Base-by-base conservation (phyloP, 768 basidiomycete species). In the Collybia sordida region DNA sequence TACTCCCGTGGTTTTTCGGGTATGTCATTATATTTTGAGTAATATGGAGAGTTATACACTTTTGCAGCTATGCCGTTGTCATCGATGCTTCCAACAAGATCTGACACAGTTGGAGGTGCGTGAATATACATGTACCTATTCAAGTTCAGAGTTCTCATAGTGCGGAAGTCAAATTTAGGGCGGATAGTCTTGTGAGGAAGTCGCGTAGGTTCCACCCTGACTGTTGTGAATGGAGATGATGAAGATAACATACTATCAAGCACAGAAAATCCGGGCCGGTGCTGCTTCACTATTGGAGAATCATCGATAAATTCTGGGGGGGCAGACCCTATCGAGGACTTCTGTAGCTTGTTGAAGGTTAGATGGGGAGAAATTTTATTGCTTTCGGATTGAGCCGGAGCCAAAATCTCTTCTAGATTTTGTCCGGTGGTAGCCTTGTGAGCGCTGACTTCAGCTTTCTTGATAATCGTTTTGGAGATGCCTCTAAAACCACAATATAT, bases 11-110 rank as follows among this genome's bases (percentile, higher is more conserved):
- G 68, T n/a, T 71, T 67, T 25, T 76, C 75, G 1, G 93, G 87
- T 0, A 85, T 77, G 62, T 98, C 96, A 3, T 58, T 56, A 19
- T 75, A 73, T 44, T 81, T 79, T 5, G 90, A 92, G 61, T 92
- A 99, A 66, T 80, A 86, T 0, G 95, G 90, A n/a, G 79, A 71
- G 39, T 77, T 81, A 66, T 97, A 95, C 19, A 88, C 64, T 56
- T 81, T 83, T 40, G 62, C 68, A 3, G 83, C 78, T 6, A 90
- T 63, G 18, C 74, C 75, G 55, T 79, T 67, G 0, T 63, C 59
- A 25, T 76, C 73, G 12, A 85, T 49, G 40, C 72, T 76, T 6
- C 63, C 61, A 5, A 77, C 48, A 0, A 89, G 67, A 11, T 80
- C 69, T 3, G 73, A 68, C 4, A 70, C 41, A 5, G 79, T 67